Evolutionary conservation across 257 asterid genomes (phyloP).

Genomic region (Mentha longifolia): DNA sequence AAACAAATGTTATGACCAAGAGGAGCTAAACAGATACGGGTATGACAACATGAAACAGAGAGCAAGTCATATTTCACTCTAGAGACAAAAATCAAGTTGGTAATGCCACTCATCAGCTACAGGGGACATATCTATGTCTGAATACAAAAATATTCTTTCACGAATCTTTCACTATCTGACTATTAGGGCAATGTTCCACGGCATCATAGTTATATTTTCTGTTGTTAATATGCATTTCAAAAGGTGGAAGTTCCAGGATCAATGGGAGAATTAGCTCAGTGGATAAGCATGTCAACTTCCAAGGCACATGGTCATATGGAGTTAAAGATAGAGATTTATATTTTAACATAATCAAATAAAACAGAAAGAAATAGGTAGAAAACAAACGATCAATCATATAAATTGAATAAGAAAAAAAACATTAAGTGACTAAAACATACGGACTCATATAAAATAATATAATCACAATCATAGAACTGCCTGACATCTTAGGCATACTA

Average conservation of each 20-base stretch:
- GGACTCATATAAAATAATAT: background rate
- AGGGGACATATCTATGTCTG: background rate
- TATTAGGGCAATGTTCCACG: background rate
- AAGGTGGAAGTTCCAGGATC: background rate
- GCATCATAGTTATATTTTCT: slow-evolving; percentile 15
- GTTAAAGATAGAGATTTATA: background rate
- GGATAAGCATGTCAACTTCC: background rate
- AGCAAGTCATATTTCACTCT: background rate
- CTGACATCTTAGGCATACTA: background rate
- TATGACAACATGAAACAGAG: background rate
- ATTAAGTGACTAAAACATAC: background rate
- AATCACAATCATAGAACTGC: slow-evolving; percentile 10
- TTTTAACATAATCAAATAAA: background rate
- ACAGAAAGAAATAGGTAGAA: background rate
- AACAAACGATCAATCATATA: background rate
- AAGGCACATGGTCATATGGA: background rate
- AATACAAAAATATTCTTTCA: background rate
- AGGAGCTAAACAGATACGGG: background rate
- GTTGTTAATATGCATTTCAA: slow-evolving; percentile 11
- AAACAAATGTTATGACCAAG: background rate
- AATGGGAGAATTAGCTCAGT: background rate
- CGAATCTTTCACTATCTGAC: background rate
- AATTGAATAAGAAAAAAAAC: background rate
- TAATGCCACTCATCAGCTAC: background rate
- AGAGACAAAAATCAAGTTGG: background rate